Conservation (phyloP, 2,329 filamentous ascomycete species). For the Colletotrichum magnum region DNA sequence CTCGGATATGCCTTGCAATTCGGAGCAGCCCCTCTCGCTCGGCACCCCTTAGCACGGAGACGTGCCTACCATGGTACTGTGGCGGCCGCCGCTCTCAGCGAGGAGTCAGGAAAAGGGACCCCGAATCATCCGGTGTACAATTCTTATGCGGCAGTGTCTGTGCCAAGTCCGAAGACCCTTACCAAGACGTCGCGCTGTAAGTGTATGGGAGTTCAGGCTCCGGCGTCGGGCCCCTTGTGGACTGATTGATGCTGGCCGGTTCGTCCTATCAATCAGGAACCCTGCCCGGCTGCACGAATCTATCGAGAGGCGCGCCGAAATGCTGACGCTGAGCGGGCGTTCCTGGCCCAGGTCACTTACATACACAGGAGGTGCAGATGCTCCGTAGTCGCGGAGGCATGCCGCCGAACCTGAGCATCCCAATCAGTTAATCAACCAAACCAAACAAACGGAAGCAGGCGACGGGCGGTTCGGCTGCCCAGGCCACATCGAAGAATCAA, state of each 20-base stretch:
- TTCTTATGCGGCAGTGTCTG: background rate
- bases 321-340: background rate
- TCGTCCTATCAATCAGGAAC: conserved; percentile 15
- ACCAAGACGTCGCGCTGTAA: background rate
- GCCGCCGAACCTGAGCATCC: background rate
- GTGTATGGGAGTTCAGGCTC: background rate
- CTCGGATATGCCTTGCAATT: conserved; percentile 8
- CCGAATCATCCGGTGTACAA: background rate
- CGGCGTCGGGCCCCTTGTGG: background rate
- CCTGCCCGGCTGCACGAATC: conserved; percentile 8
- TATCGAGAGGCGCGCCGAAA: conserved; percentile 1
- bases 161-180: background rate
- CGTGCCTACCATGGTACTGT: background rate
- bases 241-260: conserved; percentile 1
- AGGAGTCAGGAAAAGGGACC: background rate
- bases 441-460: background rate
- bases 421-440: background rate
- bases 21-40: background rate
- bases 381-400: background rate
- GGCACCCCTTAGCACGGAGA: background rate
- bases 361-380: background rate
- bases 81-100: background rate
- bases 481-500: background rate
- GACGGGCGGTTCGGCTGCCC: background rate
- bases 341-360: background rate